Base-by-base conservation (phyloP, 2,329 filamentous ascomycete species). In the Fusarium globosum region DNA sequence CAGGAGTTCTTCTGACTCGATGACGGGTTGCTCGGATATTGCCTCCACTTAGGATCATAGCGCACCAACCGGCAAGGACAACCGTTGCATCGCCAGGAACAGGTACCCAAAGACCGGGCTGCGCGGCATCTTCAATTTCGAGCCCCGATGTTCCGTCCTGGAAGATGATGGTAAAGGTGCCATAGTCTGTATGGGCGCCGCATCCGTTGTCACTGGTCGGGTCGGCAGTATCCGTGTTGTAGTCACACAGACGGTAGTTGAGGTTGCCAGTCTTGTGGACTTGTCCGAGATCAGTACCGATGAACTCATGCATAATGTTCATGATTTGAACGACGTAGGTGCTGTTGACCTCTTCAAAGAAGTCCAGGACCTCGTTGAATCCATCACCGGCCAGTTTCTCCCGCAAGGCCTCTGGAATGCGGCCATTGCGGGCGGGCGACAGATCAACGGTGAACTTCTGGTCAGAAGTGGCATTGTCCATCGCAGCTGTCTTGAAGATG, bases 11-110 rank as follows among this genome's bases (percentile, higher is more conserved):
- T 26, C 53, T 53, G 4, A 55, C 39, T 18, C 46, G 18, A 39
- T 60, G 53, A n/a, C 55, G 53, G 36, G 55, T 59, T 18, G 42
- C 55, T 16, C 39, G 48, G 23, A 65, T 60, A 0, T 28, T 53
- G 7, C 61, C 41, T 12, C 30, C 53, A 36, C 45, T 56, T 1
- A 55, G 42, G 13, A 65, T 48, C 2, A 65, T 35, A 43, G 36
- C 46, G 41, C 53, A 68, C 61, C 41, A 55, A 16, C 65, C 53
- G 2, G 41, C 52, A 13, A 68, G 65, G n/a, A 68, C 45, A 28
- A 65, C 46, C 13, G 53, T 59, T 18, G 61, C 61, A 16, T 51
- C 35, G n/a, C 30, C 53, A 16, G 48, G 53, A 2, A 65, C 30
- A 11, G 45, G 55, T 2, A 38, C 15, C 45, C 36, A 64, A 26